phyloP scores from a whole-genome alignment of 2,329 filamentous ascomycete genomes.

The Talaromyces verruculosus region DNA sequence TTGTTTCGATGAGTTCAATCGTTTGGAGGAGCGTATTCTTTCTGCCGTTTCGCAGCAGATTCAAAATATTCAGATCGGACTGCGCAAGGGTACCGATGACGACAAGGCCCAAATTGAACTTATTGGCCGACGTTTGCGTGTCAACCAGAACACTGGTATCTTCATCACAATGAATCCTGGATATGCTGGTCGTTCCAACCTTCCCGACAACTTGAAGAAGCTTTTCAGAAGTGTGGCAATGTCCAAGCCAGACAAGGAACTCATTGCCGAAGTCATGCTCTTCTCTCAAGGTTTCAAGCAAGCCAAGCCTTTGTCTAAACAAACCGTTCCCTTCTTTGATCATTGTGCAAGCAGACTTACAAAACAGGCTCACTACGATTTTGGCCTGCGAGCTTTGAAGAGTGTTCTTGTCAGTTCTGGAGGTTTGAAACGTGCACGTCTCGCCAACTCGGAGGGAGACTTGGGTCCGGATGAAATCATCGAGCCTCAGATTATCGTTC shows the following conservation, averaged over 20 bases:
- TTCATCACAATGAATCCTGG: constrained; percentile 99
- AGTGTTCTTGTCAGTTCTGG: constrained; percentile 98
- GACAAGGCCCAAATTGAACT: constrained; percentile 88
- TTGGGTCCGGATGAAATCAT: constrained; percentile 69
- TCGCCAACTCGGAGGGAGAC: constrained; percentile 59
- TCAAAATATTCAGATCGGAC: constrained; percentile 95
- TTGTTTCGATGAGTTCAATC: constrained; percentile 99
- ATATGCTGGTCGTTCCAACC: constrained; percentile 94
- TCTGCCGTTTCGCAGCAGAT: constrained; percentile 99
- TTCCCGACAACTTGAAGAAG: constrained; percentile 99
- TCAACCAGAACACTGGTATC: constrained; percentile 92
- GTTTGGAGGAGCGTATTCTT: constrained; percentile 93
- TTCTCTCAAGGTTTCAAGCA: constrained; percentile 99
- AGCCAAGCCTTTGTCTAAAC: constrained; percentile 88
- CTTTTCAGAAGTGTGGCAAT: constrained; percentile 98
- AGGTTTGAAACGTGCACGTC: constrained; percentile 82
- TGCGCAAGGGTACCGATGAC: constrained; percentile 80
- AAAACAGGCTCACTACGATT: constrained; percentile 98
- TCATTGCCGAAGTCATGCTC: constrained; percentile 99
- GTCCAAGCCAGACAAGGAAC: constrained; percentile 99
- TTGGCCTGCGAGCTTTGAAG: constrained; percentile 94
- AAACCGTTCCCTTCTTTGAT: constrained; percentile 98
- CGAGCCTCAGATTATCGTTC: constrained; percentile 96
- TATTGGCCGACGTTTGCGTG: constrained; percentile 82
- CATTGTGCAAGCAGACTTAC: constrained; percentile 77